Percentiles rank a stretch among this genome's conserved stretches.
phyloP scores from a whole-genome alignment of 306 rosid species.

The Vigna radiata region DNA sequence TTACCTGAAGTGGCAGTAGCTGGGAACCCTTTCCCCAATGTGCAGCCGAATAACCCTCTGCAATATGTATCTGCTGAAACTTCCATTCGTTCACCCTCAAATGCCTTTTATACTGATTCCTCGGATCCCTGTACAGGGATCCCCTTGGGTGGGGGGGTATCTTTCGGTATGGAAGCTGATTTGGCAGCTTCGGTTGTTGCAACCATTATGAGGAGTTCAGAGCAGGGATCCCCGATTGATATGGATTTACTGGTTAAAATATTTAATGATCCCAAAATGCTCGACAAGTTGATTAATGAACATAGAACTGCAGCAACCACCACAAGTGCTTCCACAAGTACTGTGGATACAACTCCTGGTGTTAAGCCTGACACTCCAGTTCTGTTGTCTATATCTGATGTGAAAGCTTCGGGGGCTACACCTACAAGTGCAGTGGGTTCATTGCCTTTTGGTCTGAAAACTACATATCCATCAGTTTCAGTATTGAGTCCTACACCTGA shows the following conservation, averaged over 20 bases:
- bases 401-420: conserved; percentile 33
- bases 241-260: conserved; percentile 66
- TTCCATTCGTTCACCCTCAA: conserved; percentile 11
- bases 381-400: conserved; percentile 34
- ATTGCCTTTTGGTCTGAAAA: conserved; percentile 38
- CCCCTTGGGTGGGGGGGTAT: conserved; percentile 43
- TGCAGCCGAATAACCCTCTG: conserved; percentile 40
- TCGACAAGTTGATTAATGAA: conserved; percentile 57
- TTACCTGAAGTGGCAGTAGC: conserved; percentile 39
- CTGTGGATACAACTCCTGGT: conserved; percentile 33
- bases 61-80: conserved; percentile 29
- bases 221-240: conserved; percentile 66
- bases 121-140: conserved; percentile 18
- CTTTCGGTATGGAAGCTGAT: conserved; percentile 52
- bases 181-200: conserved; percentile 56
- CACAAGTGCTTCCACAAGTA: conserved; percentile 34
- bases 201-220: conserved; percentile 51
- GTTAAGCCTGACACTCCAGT: conserved; percentile 36
- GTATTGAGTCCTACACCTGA: conserved; percentile 7
- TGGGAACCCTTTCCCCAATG: conserved; percentile 32
- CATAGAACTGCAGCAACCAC: conserved; percentile 25
- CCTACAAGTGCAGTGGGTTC: conserved; percentile 21
- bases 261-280: conserved; percentile 66
- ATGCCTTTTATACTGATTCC: neutral
- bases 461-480: conserved; percentile 24